Conservation (phyloP, 148 eudicot genomes). For the Selenicereus undatus region DNA sequence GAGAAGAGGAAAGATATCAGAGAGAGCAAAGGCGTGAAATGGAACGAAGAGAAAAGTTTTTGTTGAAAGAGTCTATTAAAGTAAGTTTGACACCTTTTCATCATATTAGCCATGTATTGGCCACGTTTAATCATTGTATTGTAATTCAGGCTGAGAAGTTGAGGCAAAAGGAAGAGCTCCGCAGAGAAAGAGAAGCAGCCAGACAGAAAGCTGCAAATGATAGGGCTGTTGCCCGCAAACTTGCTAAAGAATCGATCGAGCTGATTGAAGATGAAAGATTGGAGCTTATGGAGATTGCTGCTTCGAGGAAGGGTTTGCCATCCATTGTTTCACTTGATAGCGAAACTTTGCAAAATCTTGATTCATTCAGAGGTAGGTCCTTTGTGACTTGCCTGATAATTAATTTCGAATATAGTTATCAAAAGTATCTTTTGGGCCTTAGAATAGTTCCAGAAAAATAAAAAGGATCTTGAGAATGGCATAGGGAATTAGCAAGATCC, state of each 20-base stretch:
- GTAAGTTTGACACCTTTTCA: conserved; percentile 38
- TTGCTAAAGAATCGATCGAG: conserved; percentile 89
- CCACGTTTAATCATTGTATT: conserved; percentile 5
- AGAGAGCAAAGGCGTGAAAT: conserved; percentile 92
- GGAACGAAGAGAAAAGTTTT: conserved; percentile 79
- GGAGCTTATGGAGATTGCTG: conserved; percentile 93
- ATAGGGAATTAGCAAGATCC: not conserved
- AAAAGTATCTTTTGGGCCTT: not conserved
- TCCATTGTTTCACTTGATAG: conserved; percentile 72
- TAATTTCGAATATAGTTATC: not conserved
- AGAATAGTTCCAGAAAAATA: not conserved
- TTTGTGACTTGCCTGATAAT: conserved; percentile 5
- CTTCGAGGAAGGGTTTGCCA: conserved; percentile 64
- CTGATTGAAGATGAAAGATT: conserved; percentile 83
- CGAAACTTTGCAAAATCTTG: conserved; percentile 72
- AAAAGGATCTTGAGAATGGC: not conserved
- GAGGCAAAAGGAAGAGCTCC: conserved; percentile 80
- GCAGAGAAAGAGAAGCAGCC: conserved; percentile 85
- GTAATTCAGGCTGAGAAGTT: conserved; percentile 66
- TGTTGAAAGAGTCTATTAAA: conserved; percentile 69
- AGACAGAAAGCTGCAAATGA: conserved; percentile 89
- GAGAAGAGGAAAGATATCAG: conserved; percentile 81
- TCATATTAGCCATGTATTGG: not conserved
- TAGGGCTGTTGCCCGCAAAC: conserved; percentile 87
- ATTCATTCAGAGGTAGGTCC: conserved; percentile 58